A percentile compares a stretch with the other conserved stretches of the same genome.
Evolutionary conservation across 1,284 basidiomycete species (phyloP).

Genomic region (Hymenochaete sp.): DNA sequence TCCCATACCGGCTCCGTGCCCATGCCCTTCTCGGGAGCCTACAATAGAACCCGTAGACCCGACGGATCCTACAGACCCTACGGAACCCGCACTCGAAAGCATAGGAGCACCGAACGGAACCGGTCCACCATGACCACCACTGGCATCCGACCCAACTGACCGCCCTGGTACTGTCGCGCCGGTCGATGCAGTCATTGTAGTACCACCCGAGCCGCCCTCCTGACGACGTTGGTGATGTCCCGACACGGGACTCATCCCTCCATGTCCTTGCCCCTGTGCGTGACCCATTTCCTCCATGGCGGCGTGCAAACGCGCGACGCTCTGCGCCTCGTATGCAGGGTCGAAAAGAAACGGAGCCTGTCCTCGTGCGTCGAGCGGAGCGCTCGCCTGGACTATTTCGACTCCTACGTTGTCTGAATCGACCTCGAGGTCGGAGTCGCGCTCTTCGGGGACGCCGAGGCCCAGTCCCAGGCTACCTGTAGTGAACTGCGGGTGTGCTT

Average conservation of each 20-base stretch:
- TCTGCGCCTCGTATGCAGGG: conserved; percentile 10
- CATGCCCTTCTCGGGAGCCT: conserved; percentile 1
- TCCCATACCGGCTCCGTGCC: background rate
- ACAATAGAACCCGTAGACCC: too few relatives aligned
- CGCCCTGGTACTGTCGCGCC: too few relatives aligned
- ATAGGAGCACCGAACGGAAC: too few relatives aligned
- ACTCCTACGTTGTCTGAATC: conserved; percentile 3
- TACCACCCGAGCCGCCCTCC: too few relatives aligned
- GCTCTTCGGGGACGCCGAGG: background rate
- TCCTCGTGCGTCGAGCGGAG: conserved; percentile 12
- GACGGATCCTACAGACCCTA: too few relatives aligned
- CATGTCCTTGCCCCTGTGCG: background rate
- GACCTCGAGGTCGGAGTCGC: background rate
- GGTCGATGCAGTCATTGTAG: too few relatives aligned
- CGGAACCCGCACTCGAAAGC: too few relatives aligned
- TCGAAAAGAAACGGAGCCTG: conserved; percentile 17
- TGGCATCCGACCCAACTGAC: too few relatives aligned
- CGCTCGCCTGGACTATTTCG: conserved; percentile 15
- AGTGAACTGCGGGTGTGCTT: background rate
- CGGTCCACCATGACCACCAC: too few relatives aligned
- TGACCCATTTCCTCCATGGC: conserved; percentile 13
- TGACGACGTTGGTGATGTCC: too few relatives aligned
- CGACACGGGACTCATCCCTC: background rate
- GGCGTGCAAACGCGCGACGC: conserved; percentile 6
- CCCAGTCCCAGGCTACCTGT: background rate